These are phyloP conservation scores for Coelastrella sp. DNA, from an alignment of 139 green algal species.

Conservation along the genomic window DNA sequence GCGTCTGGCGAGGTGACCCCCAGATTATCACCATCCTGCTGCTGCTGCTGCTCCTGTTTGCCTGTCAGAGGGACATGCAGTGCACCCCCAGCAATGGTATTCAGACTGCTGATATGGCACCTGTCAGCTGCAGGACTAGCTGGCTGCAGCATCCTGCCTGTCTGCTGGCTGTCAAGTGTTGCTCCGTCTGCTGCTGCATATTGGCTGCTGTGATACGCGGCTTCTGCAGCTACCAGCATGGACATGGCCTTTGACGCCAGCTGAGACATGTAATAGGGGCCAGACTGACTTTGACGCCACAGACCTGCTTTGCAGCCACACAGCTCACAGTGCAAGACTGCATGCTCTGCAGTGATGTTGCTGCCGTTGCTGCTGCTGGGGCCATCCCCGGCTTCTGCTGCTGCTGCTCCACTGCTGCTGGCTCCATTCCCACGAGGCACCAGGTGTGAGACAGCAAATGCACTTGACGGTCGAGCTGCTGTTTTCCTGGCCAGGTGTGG, in stretches of 20 bases:
- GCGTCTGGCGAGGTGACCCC: slow-evolving; percentile 8
- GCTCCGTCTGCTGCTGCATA: background rate
- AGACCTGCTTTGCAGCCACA: slow-evolving; percentile 61
- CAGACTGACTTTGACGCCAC: slow-evolving; percentile 51
- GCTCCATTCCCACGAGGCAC: background rate
- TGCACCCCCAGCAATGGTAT: background rate
- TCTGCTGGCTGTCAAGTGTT: background rate
- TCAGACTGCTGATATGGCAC: background rate
- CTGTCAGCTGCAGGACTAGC: slow-evolving; percentile 14
- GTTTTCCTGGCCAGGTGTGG: background rate
- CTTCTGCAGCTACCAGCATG: background rate
- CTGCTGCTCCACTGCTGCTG: slow-evolving; percentile 27
- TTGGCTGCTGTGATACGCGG: background rate
- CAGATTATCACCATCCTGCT: background rate
- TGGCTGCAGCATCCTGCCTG: too few species aligned
- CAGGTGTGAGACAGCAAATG: slow-evolving; percentile 25
- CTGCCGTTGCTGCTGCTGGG: background rate
- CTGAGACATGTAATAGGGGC: slow-evolving; percentile 23
- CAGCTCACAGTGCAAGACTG: slow-evolving; percentile 57
- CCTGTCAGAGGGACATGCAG: background rate
- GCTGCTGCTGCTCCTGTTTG: slow-evolving; percentile 6
- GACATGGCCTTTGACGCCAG: slow-evolving; percentile 29
- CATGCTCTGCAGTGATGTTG: slow-evolving; percentile 24
- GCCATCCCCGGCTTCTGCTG: slow-evolving; percentile 2
- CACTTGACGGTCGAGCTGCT: background rate